Base-by-base conservation (phyloP, 2,329 filamentous ascomycete genomes). In the Truncatella angustata region DNA sequence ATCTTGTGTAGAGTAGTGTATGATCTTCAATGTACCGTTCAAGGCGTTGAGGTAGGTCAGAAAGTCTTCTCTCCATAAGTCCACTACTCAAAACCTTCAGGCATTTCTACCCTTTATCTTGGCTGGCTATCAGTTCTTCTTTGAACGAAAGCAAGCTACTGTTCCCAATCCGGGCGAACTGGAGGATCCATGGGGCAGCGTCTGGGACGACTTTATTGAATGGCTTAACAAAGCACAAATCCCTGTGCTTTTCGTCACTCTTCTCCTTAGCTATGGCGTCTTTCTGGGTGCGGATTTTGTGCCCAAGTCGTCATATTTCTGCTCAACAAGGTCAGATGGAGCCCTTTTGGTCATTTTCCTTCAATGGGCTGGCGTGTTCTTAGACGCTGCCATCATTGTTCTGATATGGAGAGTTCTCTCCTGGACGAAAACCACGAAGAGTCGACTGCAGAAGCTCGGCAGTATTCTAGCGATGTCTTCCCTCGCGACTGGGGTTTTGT, bases 331-430 rank as follows among this genome's bases (percentile, higher is more conserved):
- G 3, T 54, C 70, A 12, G 78, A 80, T 50, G 71, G 66, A 47
- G 63, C 63, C 3, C 59, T 63, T 4, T 62, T 62, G 16, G 64
- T 74, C 1, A 56, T 75, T 1, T 55, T 67, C n/a, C 57, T 76
- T 5, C 80, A 82, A 54, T 67, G 72, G 44, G 16, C 70, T 1
- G 75, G 76, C 0, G 61, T 82, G 16, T 53, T 72, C 20, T 64
- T 79, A 4, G 79, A 83, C 56, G 70, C 73, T 5, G 51, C 64
- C 35, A 74, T 81, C 48, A 59, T 77, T 18, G 60, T 79, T n/a
- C 61, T 79, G 9, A 54, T 72, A 2, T 82, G 80, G 79, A 73
- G 78, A 32, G 67, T 80, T 4, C 62, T 83, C 4, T 72, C 73
- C 11, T 81, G 79, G 77, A 68, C 75, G 1, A 71, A 74, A 36